Evolutionary conservation across 2,329 filamentous ascomycete genomes (phyloP), one percentile per base, ranked within the genome.

Genomic region (Epichloe aotearoae): DNA sequence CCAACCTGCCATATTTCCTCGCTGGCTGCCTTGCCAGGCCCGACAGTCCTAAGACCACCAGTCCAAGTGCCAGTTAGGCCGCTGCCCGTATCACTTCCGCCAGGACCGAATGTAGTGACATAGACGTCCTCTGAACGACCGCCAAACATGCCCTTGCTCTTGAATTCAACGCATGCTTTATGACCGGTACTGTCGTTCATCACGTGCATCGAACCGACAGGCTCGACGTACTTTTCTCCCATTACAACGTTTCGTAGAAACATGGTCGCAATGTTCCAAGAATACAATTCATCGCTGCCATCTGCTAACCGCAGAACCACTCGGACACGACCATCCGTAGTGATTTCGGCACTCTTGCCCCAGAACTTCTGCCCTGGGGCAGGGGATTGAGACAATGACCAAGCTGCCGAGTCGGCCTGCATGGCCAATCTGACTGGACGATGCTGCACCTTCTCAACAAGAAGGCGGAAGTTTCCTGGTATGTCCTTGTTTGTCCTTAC

Each of bases 181-280:
- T 86, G 82, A 7, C 90, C 88, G 0, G 83, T 88, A 5, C 78
- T 84, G 61, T 98, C 93, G 64, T 91, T 91, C 56, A 80, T 71
- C 36, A 98, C 79, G 23, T 83, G 82, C 87, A 97, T 93, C 42
- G 80, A 88, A 44, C 90, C 90, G 1, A 94, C 88, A 0, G 93
- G 93, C 68, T 98, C 93, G 12, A 97, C 82, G 63, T 98, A 98
- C 68, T 97, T 98, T 68, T 98, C 93, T 39, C 93, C 93, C 60
- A 95, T 91, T 50, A 98, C 94, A 49, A 98, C 88, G 64, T 98
- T 98, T 46, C 93, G 82, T 50, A 98, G 70, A 69, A 96, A 97
- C 57, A 86, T 88, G 4, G 88, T 95, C 1, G 91, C 88, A 17
- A 88, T 76, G 44, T 79, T 84, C 88, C 89, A 98, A 58, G 83